These are phyloP conservation scores for Diutina pseudorugosa DNA, from an alignment of 1,139 yeast species.

Conservation along the genomic window DNA sequence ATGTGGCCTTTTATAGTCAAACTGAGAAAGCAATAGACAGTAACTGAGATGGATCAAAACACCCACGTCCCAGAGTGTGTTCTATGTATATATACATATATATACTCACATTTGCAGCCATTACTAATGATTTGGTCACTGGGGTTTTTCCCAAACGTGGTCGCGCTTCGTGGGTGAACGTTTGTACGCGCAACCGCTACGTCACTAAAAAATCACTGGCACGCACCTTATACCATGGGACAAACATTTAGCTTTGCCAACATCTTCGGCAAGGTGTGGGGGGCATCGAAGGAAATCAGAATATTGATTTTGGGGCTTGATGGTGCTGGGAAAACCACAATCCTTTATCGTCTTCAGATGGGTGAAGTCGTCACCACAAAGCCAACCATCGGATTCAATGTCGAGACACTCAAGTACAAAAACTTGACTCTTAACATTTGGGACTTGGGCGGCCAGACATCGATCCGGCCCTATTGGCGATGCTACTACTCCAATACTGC, in stretches of 20 bases:
- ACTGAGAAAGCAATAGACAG: too few relatives aligned
- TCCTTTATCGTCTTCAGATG: conserved; percentile 72
- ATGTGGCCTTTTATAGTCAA: too few relatives aligned
- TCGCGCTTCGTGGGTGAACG: neutral
- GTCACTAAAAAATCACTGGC: conserved; percentile 3
- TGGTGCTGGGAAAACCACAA: conserved; percentile 98
- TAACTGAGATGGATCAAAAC: too few relatives aligned
- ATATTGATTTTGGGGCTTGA: conserved; percentile 87
- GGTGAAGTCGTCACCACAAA: conserved; percentile 44
- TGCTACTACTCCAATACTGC: conserved; percentile 95
- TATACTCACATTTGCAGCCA: neutral
- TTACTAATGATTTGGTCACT: neutral
- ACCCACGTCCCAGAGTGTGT: too few relatives aligned
- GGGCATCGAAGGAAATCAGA: conserved; percentile 79
- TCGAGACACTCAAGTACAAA: conserved; percentile 82
- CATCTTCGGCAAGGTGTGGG: conserved; percentile 81
- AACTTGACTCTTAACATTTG: conserved; percentile 78
- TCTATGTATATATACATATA: too few relatives aligned
- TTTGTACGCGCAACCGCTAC: neutral
- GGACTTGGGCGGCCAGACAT: conserved; percentile 97
- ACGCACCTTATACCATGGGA: conserved; percentile 39
- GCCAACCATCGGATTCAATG: conserved; percentile 82
- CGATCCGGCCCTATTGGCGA: conserved; percentile 96
- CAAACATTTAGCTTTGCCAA: conserved; percentile 65
- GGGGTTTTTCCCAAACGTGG: neutral